Conservation (phyloP, 768 basidiomycete species). For the Mrakia gelida region DNA sequence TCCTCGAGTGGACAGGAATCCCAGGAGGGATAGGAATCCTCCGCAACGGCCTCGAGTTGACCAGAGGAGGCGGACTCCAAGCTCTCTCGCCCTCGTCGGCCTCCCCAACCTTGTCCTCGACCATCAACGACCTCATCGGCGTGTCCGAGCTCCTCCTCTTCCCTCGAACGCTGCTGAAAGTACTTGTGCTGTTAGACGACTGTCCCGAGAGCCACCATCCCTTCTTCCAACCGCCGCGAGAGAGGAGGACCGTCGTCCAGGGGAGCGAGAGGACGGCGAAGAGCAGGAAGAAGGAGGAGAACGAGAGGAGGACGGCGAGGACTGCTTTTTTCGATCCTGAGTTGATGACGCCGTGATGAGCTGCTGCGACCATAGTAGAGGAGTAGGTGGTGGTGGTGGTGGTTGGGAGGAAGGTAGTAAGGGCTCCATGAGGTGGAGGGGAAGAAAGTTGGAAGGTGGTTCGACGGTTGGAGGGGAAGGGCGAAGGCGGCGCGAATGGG, state of each 20-base stretch:
- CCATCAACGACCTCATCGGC: not conserved
- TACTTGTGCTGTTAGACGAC: not conserved
- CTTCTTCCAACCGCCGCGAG: slow-evolving; percentile 8
- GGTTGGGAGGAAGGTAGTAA: not conserved
- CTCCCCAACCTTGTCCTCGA: not conserved
- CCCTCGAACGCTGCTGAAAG: not conserved
- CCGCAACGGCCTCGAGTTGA: not conserved
- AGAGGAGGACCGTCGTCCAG: not conserved
- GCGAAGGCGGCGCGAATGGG: too few relatives aligned
- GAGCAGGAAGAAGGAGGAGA: slow-evolving; percentile 14
- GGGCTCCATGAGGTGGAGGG: not conserved
- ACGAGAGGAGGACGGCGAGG: not conserved
- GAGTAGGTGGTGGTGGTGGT: not conserved
- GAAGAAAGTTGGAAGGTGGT: not conserved
- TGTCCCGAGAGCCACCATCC: slow-evolving; percentile 14
- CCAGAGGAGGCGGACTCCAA: not conserved
- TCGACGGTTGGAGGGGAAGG: not conserved
- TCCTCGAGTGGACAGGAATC: slow-evolving; percentile 5
- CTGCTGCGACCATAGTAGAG: too few relatives aligned
- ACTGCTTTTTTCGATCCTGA: not conserved
- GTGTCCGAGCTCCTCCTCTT: not conserved
- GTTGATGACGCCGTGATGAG: not conserved
- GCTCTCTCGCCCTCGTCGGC: not conserved
- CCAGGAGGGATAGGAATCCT: slow-evolving; percentile 12
- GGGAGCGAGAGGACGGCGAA: slow-evolving; percentile 1